phyloP scores from a whole-genome alignment of 225 moss, liverwort and hornwort genomes.

The Polytrichum commune region DNA sequence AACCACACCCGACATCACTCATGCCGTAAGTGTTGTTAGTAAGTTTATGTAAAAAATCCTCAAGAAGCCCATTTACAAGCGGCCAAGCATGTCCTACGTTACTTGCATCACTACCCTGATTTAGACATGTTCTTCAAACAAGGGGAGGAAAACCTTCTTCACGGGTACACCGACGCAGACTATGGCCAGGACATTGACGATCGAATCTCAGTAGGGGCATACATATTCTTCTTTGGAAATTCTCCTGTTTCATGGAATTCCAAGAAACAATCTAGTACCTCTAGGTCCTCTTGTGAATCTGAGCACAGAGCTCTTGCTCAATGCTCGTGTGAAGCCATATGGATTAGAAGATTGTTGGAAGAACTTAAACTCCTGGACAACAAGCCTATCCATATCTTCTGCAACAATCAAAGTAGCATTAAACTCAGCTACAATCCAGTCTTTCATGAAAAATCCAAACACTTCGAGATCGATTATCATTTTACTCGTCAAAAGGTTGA shows the following conservation, averaged over 20 bases:
- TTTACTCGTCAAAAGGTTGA: no score
- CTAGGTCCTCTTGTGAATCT: neutral
- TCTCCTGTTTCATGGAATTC: neutral
- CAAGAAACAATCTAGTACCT: neutral
- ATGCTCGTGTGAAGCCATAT: no score
- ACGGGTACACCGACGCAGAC: neutral
- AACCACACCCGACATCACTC: neutral
- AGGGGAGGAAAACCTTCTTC: constrained; percentile 3
- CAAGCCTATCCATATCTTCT: neutral
- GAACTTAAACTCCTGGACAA: neutral
- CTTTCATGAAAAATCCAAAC: neutral
- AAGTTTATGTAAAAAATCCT: no score
- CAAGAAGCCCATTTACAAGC: no score
- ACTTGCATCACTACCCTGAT: neutral
- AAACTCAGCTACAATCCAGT: constrained; percentile 8
- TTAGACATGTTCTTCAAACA: neutral
- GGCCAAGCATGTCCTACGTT: neutral
- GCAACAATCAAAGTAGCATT: constrained; percentile 9
- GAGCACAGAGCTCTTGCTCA: no score
- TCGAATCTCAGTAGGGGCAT: neutral
- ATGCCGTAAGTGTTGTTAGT: neutral
- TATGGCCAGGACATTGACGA: neutral
- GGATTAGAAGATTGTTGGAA: neutral
- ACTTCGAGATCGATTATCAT: no score
- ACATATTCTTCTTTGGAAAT: neutral